phyloP scores from a whole-genome alignment of 192 early-diverging fungal genomes.

The Irineochytrium annulatum region DNA sequence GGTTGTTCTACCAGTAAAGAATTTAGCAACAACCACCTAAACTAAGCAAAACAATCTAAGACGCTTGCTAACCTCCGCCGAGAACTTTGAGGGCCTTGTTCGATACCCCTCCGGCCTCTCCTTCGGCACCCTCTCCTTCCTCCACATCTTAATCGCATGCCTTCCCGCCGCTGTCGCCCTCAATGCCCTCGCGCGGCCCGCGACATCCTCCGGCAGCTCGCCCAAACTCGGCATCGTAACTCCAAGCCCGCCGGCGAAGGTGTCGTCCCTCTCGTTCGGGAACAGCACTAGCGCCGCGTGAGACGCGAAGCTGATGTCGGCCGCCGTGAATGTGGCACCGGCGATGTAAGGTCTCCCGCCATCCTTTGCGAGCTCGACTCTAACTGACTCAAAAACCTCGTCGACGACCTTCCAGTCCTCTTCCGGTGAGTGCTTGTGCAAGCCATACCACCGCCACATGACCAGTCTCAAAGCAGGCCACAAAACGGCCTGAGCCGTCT shows the following conservation, averaged over 20 bases:
- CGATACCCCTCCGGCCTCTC: neutral
- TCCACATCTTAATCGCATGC: conserved; percentile 38
- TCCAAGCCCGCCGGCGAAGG: conserved; percentile 2
- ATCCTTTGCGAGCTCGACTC: conserved; percentile 11
- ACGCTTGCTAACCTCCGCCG: neutral
- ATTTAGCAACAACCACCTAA: no score
- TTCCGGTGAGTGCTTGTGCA: neutral
- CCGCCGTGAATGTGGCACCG: conserved; percentile 33
- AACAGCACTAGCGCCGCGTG: conserved; percentile 37
- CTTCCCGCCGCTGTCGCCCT: conserved; percentile 28
- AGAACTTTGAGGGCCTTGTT: conserved; percentile 16
- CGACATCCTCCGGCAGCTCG: conserved; percentile 18
- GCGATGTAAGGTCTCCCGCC: conserved; percentile 16
- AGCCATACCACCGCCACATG: conserved; percentile 6
- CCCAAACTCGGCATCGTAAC: conserved; percentile 22
- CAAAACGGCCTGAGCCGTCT: neutral
- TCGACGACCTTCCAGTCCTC: conserved; percentile 29
- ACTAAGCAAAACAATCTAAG: no score
- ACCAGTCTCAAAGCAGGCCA: conserved; percentile 28
- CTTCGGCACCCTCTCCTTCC: conserved; percentile 21
- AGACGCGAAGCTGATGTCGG: conserved; percentile 40
- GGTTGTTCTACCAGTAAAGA: no score
- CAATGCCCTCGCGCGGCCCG: conserved; percentile 12
- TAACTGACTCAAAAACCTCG: conserved; percentile 20
- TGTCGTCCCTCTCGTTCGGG: conserved; percentile 28